A percentile compares a stretch with the other conserved stretches of the same genome.
Evolutionary conservation across 768 basidiomycete genomes (phyloP).

Genomic region (Macrolepiota dolichaula): DNA sequence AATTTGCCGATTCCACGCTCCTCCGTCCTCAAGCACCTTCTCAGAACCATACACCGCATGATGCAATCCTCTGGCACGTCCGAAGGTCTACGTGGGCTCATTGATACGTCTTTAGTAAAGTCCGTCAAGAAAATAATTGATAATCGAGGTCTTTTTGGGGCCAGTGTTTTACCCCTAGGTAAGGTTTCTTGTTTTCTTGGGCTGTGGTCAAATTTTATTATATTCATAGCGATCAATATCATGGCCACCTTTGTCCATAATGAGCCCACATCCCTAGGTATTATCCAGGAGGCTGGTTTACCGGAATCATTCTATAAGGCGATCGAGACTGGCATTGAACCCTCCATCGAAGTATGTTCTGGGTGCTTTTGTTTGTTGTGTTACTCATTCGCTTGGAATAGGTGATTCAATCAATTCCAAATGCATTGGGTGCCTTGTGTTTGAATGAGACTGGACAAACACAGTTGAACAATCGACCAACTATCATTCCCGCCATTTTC

Average conservation of each 20-base stretch:
- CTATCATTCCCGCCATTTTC: slow-evolving; percentile 83
- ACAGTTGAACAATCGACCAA: slow-evolving; percentile 71
- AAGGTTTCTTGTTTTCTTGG: slow-evolving; percentile 21
- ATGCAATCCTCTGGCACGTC: slow-evolving; percentile 95
- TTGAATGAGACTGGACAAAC: slow-evolving; percentile 88
- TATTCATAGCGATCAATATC: slow-evolving; percentile 75
- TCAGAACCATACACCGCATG: slow-evolving; percentile 94
- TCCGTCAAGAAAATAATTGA: slow-evolving; percentile 88
- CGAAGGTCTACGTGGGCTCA: slow-evolving; percentile 91
- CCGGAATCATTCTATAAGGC: slow-evolving; percentile 88
- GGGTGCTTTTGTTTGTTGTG: neutral
- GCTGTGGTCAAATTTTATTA: slow-evolving; percentile 4
- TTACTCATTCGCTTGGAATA: slow-evolving; percentile 24
- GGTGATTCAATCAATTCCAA: slow-evolving; percentile 91
- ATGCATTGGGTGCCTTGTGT: slow-evolving; percentile 94
- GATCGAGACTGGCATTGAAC: slow-evolving; percentile 81
- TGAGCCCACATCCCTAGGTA: slow-evolving; percentile 89
- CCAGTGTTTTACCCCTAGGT: slow-evolving; percentile 85
- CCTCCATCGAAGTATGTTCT: slow-evolving; percentile 73
- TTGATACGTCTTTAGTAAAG: slow-evolving; percentile 83
- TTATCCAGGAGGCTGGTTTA: slow-evolving; percentile 89
- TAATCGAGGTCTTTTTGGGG: slow-evolving; percentile 79
- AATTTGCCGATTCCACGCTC: slow-evolving; percentile 72
- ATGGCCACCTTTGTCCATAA: slow-evolving; percentile 98
- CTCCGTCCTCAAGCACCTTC: slow-evolving; percentile 82